Base-by-base conservation (phyloP, 257 asterid species). In the Solanum habrochaites region DNA sequence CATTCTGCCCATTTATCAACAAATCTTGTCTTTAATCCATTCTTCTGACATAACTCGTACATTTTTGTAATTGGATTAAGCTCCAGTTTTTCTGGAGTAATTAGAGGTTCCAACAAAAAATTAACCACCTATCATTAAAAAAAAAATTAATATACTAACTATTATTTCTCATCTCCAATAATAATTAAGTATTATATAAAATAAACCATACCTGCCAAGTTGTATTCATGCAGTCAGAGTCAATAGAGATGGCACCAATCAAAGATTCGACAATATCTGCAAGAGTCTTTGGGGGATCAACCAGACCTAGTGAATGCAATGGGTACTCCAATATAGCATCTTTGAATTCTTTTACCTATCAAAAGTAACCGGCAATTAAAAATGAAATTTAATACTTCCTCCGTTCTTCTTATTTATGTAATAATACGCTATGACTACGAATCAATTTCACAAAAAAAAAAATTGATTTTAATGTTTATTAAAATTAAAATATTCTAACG, bases 261-360 rank as follows among this genome's bases (percentile, higher is more conserved):
- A 56, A 56, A 18, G 64, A 56, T 56, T 56, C 64, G 21, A 18
- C 64, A 7, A 56, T 56, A 56, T 56, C n/a, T 56, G 64, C 64
- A 20, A 56, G 64, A 20, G n/a, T 20, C 2, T 56, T 56, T 18
- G 64, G 64, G 64, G 64, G 64, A 56, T 56, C 64, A 56, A 56
- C 21, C 11, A 56, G 64, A 56, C 64, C 64, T 56, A 56, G 2
- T 56, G 64, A 92, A 89, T 94, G 95, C 83, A 92, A 77, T 1
- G 95, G 98, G 83, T 93, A 87, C 11, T 86, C 88, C 25, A 6
- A 18, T 0, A 91, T 85, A 39, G 86, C 92, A 1, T 89, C 81
- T 27, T 32, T 72, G 80, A 93, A 92, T 74, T 85, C 92, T 47
- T 89, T 71, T 18, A 91, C 88, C 97, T 93, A 83, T n/a, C 0